Conservation (phyloP, 352 stramenopile genomes). For the Pythium rishiriense region DNA sequence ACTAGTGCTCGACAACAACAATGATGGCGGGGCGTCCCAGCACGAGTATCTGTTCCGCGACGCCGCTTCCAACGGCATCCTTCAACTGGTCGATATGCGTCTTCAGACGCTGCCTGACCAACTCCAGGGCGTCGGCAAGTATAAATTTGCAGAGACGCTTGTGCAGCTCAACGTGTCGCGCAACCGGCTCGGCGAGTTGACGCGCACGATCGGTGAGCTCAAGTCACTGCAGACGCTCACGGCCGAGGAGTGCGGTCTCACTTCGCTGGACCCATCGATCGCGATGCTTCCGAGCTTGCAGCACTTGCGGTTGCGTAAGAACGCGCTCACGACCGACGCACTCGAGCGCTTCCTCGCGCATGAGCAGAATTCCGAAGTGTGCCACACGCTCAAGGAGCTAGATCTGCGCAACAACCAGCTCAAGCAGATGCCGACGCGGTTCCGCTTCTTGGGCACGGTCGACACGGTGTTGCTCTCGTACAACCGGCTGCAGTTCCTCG, state of each 20-base stretch:
- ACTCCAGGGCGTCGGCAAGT: constrained; percentile 43
- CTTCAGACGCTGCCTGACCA: constrained; percentile 43
- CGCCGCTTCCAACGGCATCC: constrained; percentile 47
- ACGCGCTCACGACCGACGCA: constrained; percentile 55
- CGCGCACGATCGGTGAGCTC: constrained; percentile 51
- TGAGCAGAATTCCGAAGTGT: constrained; percentile 32
- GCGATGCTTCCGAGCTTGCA: constrained; percentile 53
- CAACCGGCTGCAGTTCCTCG: constrained; percentile 57
- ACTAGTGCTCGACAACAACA: constrained; percentile 19
- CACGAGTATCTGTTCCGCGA: constrained; percentile 74
- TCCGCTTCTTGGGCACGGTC: constrained; percentile 47
- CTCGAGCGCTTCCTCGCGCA: constrained; percentile 45
- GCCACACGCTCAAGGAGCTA: constrained; percentile 59
- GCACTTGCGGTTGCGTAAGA: constrained; percentile 71
- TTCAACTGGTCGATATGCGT: constrained; percentile 62
- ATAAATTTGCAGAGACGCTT: constrained; percentile 52
- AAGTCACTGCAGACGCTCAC: constrained; percentile 61
- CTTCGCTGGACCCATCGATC: constrained; percentile 50
- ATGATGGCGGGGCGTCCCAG: constrained; percentile 24
- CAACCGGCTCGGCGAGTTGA: constrained; percentile 53
- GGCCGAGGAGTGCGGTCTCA: constrained; percentile 68
- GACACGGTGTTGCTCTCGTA: constrained; percentile 74
- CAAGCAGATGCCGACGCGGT: constrained; percentile 41
- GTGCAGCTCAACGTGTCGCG: constrained; percentile 72
- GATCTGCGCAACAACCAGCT: constrained; percentile 75